These are phyloP conservation scores for Ambrosiella xylebori DNA, from an alignment of 2,329 filamentous ascomycete genomes.

Conservation along the genomic window DNA sequence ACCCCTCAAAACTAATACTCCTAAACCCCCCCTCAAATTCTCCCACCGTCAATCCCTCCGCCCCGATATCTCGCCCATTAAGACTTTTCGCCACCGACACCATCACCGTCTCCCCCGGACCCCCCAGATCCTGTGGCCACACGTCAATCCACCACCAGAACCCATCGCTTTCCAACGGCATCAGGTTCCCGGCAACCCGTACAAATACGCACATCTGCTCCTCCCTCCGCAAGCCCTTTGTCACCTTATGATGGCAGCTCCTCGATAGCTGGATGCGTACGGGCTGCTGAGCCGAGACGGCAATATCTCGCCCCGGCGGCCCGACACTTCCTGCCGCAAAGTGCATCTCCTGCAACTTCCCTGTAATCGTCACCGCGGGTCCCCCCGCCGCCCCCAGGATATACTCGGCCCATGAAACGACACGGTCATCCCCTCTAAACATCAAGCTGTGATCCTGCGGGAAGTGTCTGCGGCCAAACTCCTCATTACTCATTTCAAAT, in stretches of 20 bases:
- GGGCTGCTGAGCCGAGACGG: constrained; percentile 35
- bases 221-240: background rate
- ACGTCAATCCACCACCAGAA: constrained; percentile 73
- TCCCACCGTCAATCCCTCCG: constrained; percentile 32
- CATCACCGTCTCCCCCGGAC: constrained; percentile 48
- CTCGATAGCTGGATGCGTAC: constrained; percentile 69
- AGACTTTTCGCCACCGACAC: constrained; percentile 42
- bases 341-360: constrained; percentile 30
- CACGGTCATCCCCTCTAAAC: constrained; percentile 54
- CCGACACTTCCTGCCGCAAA: constrained; percentile 41
- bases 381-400: constrained; percentile 41
- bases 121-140: constrained; percentile 44
- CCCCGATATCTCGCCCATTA: constrained; percentile 21
- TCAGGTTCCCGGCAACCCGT: constrained; percentile 13
- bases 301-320: constrained; percentile 35
- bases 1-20: constrained; percentile 20
- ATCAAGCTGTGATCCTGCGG: constrained; percentile 52
- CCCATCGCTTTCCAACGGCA: constrained; percentile 62
- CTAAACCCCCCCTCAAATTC: constrained; percentile 21
- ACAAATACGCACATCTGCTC: constrained; percentile 1
- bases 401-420: constrained; percentile 67
- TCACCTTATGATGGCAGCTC: constrained; percentile 47
- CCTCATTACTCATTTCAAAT: constrained; percentile 51
- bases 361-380: constrained; percentile 31
- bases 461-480: constrained; percentile 69